phyloP scores from a whole-genome alignment of 108 stramenopile species.

The Nannochloropsis gaditana region DNA sequence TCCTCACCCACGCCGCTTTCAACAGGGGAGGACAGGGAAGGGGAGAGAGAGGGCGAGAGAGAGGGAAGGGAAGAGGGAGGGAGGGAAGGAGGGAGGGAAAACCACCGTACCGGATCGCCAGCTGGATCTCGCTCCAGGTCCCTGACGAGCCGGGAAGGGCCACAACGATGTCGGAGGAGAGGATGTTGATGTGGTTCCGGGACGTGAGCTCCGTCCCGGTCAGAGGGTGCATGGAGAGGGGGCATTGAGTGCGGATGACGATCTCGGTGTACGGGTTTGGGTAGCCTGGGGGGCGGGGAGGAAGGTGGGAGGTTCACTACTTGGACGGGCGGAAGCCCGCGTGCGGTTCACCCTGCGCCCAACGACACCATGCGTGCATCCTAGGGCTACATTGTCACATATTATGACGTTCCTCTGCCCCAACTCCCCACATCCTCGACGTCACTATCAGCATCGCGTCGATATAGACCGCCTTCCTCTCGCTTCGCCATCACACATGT shows the following conservation, averaged over 20 bases:
- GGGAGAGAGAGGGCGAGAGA: not conserved
- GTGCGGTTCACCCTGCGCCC: no score
- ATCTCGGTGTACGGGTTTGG: not conserved
- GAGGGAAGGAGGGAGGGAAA: not conserved
- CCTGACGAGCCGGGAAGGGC: not conserved
- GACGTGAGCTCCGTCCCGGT: not conserved
- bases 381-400: no score
- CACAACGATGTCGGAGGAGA: constrained; percentile 2
- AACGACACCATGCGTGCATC: no score
- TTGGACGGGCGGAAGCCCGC: no score
- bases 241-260: not conserved
- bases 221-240: not conserved
- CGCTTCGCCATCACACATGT: not conserved
- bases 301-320: not conserved
- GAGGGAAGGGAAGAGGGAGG: not conserved
- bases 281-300: not conserved
- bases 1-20: no score
- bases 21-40: not conserved
- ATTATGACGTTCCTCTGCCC: no score
- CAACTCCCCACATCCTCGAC: no score
- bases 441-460: no score
- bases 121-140: constrained; percentile 9
- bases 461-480: not conserved
- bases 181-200: not conserved
- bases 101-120: not conserved